These are phyloP conservation scores for Taphrina flavorubra DNA, from an alignment of 1,139 yeast genomes.

Conservation along the genomic window DNA sequence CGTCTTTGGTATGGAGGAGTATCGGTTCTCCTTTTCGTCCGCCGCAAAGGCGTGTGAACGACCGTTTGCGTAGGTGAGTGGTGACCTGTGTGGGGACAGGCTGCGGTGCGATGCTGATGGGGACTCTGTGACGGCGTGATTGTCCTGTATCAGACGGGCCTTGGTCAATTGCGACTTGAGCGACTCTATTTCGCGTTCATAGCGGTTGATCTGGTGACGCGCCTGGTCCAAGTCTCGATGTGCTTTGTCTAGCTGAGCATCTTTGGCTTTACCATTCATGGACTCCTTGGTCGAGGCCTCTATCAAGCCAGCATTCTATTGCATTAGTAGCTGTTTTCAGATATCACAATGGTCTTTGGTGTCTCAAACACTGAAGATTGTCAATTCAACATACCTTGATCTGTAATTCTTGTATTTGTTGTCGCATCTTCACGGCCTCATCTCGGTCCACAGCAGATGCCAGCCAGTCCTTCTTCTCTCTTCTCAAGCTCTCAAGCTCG, in stretches of 20 bases:
- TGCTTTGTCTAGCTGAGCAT: conserved; percentile 66
- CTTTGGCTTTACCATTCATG: conserved; percentile 66
- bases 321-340: background rate
- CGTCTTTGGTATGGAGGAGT: conserved; percentile 19
- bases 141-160: conserved; percentile 32
- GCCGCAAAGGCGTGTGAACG: conserved; percentile 27
- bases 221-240: conserved; percentile 66
- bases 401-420: conserved; percentile 21
- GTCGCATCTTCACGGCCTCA: conserved; percentile 9
- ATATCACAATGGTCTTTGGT: too few species aligned
- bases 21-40: conserved; percentile 45
- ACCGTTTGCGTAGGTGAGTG: background rate
- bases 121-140: conserved; percentile 30
- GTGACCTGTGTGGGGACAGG: conserved; percentile 15
- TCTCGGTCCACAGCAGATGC: conserved; percentile 38
- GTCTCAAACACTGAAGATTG: background rate
- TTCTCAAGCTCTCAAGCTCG: conserved; percentile 30
- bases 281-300: conserved; percentile 62
- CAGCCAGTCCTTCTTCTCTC: conserved; percentile 35
- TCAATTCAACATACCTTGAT: conserved; percentile 19
- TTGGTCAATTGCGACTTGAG: conserved; percentile 37
- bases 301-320: conserved; percentile 53
- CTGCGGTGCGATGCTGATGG: conserved; percentile 12
- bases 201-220: conserved; percentile 58
- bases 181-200: conserved; percentile 61